Conservation (phyloP, 2,329 filamentous ascomycete species). For the Grosmannia penicillata region DNA sequence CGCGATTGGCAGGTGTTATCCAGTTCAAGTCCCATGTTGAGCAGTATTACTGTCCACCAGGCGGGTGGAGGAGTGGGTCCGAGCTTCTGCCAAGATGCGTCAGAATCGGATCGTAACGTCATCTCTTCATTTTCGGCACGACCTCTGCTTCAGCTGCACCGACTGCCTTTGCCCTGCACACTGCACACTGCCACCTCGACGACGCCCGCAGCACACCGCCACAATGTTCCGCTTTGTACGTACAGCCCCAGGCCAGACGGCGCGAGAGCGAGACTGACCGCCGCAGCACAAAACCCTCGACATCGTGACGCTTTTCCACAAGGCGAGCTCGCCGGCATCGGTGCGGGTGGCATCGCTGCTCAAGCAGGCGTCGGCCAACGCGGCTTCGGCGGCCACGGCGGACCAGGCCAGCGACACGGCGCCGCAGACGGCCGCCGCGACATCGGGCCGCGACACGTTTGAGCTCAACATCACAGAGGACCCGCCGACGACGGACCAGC, state of each 20-base stretch:
- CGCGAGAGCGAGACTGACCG: not conserved
- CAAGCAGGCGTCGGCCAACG: conserved; percentile 63
- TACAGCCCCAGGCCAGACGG: not conserved
- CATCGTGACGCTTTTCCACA: conserved; percentile 93
- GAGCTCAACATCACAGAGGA: conserved; percentile 44
- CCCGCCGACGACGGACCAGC: conserved; percentile 43
- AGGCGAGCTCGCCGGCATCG: conserved; percentile 58
- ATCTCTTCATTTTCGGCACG: no score
- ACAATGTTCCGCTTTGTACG: conserved; percentile 10
- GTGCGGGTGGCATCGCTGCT: conserved; percentile 59
- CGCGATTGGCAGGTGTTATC: no score
- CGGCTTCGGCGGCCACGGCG: conserved; percentile 51
- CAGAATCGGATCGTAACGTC: no score
- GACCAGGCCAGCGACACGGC: conserved; percentile 59
- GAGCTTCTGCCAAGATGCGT: no score
- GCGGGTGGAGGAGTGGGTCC: no score
- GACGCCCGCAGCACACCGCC: no score
- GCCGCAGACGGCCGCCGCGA: conserved; percentile 10
- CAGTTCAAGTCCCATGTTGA: no score
- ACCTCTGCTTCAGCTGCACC: no score
- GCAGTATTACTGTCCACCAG: no score
- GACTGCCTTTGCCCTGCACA: no score
- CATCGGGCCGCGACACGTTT: conserved; percentile 49
- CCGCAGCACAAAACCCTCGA: conserved; percentile 64
- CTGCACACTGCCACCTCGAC: no score